A percentile compares a stretch with the other conserved stretches of the same genome.
These are phyloP conservation scores for Metarhizium album DNA, from an alignment of 2,329 filamentous ascomycete genomes.

Conservation along the genomic window DNA sequence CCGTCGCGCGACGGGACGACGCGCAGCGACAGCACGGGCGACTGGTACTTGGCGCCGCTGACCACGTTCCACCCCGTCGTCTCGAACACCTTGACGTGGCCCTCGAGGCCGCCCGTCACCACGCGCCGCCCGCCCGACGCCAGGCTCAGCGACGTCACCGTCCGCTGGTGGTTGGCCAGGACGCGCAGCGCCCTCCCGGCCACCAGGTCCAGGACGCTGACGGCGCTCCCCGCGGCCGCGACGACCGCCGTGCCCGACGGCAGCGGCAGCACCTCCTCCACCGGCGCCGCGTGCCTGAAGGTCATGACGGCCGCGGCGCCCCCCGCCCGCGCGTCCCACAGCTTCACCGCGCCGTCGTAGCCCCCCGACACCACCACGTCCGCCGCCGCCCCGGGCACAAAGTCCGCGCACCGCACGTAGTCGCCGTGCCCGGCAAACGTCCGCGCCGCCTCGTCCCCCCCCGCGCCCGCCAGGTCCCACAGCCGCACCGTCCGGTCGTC, in stretches of 20 bases:
- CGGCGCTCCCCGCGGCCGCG: constrained; percentile 72
- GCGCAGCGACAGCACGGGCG: constrained; percentile 74
- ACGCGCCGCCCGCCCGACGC: constrained; percentile 73
- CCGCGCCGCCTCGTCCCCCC: constrained; percentile 61
- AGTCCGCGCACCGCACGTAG: constrained; percentile 81
- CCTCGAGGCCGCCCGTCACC: constrained; percentile 81
- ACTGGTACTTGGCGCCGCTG: constrained; percentile 86
- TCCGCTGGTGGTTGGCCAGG: constrained; percentile 94
- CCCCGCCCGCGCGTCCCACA: constrained; percentile 82
- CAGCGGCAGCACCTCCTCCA: constrained; percentile 82
- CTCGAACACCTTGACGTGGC: constrained; percentile 95
- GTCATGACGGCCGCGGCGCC: constrained; percentile 64
- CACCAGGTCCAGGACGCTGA: constrained; percentile 86
- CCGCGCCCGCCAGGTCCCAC: constrained; percentile 87
- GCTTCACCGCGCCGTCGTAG: constrained; percentile 85
- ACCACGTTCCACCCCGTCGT: constrained; percentile 93
- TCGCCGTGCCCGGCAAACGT: constrained; percentile 82
- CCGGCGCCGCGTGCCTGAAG: constrained; percentile 84
- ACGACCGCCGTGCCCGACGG: constrained; percentile 78
- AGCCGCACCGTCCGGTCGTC: constrained; percentile 88
- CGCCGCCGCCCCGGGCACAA: constrained; percentile 64
- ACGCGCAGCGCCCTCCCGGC: constrained; percentile 79
- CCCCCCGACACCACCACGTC: constrained; percentile 79
- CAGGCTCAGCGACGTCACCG: constrained; percentile 76
- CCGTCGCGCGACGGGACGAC: constrained; percentile 49